A percentile compares a stretch with the other conserved stretches of the same genome.
phyloP scores from a whole-genome alignment of 805 yeast genomes.

The Ogataea salicorniae region DNA sequence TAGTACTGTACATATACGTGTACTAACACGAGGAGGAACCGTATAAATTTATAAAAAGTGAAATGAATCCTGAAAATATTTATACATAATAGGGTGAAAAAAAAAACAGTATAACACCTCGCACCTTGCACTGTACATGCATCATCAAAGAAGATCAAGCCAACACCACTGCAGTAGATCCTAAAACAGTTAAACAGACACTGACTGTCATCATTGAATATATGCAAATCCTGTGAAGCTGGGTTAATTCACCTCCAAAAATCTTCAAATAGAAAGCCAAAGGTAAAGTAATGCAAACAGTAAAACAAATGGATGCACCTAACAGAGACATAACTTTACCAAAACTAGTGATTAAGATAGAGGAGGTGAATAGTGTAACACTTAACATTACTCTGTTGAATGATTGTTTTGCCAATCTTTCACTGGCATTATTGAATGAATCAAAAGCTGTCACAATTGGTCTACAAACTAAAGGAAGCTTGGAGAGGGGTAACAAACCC shows the following conservation, averaged over 20 bases:
- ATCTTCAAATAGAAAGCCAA: conserved; percentile 61
- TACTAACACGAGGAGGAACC: neutral
- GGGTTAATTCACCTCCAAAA: conserved; percentile 40
- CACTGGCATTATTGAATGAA: conserved; percentile 9
- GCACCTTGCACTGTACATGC: too few relatives aligned
- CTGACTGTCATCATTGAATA: conserved; percentile 41
- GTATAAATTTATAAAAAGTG: neutral
- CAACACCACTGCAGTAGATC: conserved; percentile 50
- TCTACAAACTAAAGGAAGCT: conserved; percentile 76
- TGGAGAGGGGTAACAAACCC: conserved; percentile 81
- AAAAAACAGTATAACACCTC: conserved; percentile 1
- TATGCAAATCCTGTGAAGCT: conserved; percentile 36
- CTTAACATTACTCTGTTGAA: conserved; percentile 46
- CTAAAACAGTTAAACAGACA: conserved; percentile 46
- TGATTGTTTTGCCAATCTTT: conserved; percentile 6
- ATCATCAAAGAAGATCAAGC: neutral
- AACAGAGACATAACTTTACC: conserved; percentile 76
- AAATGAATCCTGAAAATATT: neutral
- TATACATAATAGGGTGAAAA: neutral
- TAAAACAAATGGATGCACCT: conserved; percentile 77
- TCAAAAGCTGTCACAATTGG: conserved; percentile 76
- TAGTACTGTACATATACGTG: too few relatives aligned
- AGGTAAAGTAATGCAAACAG: conserved; percentile 77
- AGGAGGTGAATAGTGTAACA: conserved; percentile 48
- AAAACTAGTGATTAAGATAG: conserved; percentile 69